Conservation (phyloP, 805 yeast genomes). For the Ogataea trehalophila region DNA sequence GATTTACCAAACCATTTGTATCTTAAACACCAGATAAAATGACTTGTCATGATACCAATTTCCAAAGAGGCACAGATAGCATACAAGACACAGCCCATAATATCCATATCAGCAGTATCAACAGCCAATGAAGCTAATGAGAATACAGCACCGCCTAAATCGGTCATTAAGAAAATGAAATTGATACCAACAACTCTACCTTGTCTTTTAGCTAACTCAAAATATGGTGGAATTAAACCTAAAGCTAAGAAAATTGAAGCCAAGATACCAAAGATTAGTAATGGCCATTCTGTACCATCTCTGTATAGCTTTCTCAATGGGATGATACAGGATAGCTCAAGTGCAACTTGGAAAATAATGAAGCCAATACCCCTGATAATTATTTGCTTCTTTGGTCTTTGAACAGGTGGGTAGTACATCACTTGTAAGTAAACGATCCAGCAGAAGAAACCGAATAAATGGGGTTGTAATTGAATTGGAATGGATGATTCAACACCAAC, state of each 20-base stretch:
- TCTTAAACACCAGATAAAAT: constrained; percentile 61
- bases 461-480: constrained; percentile 51
- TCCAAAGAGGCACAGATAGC: constrained; percentile 70
- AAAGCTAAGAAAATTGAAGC: constrained; percentile 46
- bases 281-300: constrained; percentile 41
- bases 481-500: constrained; percentile 43
- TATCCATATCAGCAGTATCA: constrained; percentile 50
- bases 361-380: constrained; percentile 29
- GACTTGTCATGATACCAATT: constrained; percentile 69
- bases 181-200: constrained; percentile 55
- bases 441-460: constrained; percentile 48
- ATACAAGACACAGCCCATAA: constrained; percentile 77
- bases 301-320: constrained; percentile 45
- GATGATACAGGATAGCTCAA: constrained; percentile 46
- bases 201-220: constrained; percentile 45
- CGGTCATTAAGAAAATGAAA: constrained; percentile 45
- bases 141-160: constrained; percentile 52
- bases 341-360: constrained; percentile 32
- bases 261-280: constrained; percentile 41
- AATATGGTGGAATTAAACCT: constrained; percentile 53
- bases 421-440: constrained; percentile 43
- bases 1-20: constrained; percentile 24
- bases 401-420: constrained; percentile 49
- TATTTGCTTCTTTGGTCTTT: constrained; percentile 29
- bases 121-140: constrained; percentile 59